These are phyloP conservation scores for Aspergillus amoenus DNA, from an alignment of 2,329 filamentous ascomycete species.

Conservation along the genomic window DNA sequence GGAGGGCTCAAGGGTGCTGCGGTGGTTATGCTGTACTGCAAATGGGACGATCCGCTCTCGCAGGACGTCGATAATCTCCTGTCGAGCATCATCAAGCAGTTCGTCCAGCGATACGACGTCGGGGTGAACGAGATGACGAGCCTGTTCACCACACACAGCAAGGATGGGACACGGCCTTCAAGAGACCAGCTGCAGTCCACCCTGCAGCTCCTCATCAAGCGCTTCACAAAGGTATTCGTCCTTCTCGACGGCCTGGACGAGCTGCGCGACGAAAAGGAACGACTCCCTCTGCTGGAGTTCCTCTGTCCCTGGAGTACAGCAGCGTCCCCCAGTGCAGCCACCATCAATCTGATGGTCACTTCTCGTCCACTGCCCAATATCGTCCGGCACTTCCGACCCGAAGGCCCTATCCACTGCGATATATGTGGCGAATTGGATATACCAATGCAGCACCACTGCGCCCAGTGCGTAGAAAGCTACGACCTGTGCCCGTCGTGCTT, in stretches of 20 bases:
- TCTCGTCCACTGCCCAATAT: slow-evolving; percentile 7
- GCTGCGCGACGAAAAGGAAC: slow-evolving; percentile 1
- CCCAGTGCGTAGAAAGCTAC: not conserved
- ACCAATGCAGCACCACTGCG: not conserved
- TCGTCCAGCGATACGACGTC: slow-evolving; percentile 6
- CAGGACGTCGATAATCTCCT: slow-evolving; percentile 6
- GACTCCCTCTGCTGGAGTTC: not conserved
- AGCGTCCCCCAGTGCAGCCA: not conserved
- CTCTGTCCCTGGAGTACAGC: not conserved
- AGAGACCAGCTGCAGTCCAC: not conserved
- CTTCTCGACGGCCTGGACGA: slow-evolving; percentile 11
- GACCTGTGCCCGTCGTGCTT: slow-evolving; percentile 4
- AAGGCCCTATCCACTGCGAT: not conserved
- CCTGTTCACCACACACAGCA: not conserved
- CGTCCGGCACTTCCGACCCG: not conserved
- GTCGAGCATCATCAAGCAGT: slow-evolving; percentile 10
- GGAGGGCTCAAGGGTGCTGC: slow-evolving; percentile 12
- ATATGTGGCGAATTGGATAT: not conserved
- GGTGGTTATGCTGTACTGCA: slow-evolving; percentile 16
- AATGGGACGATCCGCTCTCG: slow-evolving; percentile 17
- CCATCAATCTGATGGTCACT: slow-evolving; percentile 9
- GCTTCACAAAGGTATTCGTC: slow-evolving; percentile 7
- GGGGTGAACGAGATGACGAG: not conserved
- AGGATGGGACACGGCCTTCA: not conserved
- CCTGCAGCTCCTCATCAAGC: not conserved